Percentiles rank a stretch among this genome's conserved stretches.
phyloP scores from a whole-genome alignment of 768 basidiomycete species.

The Lyophyllum decastes region DNA sequence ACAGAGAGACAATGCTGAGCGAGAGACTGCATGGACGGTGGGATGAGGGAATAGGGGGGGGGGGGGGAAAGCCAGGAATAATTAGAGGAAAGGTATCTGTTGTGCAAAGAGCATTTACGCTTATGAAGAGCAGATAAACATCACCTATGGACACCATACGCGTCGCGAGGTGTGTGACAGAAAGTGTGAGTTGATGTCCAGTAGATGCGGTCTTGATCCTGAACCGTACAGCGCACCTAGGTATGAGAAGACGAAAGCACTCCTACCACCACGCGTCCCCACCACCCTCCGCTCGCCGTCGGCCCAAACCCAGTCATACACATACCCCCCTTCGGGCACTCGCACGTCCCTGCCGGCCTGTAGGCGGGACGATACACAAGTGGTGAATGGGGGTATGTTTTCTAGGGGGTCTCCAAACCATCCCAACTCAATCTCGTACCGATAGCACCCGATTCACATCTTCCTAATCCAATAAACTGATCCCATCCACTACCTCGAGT shows the following conservation, averaged over 20 bases:
- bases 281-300: background rate
- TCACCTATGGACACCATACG: background rate
- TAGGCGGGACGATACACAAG: background rate
- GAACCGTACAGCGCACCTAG: background rate
- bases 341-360: background rate
- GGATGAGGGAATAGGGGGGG: background rate
- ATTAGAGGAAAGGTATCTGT: slow-evolving; percentile 1
- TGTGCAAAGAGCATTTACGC: slow-evolving; percentile 3
- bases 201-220: slow-evolving; percentile 4
- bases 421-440: background rate
- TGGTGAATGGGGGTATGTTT: background rate
- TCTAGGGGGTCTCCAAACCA: background rate
- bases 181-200: background rate
- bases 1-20: background rate
- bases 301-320: background rate
- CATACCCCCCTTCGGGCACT: background rate
- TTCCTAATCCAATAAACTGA: background rate
- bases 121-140: background rate
- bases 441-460: background rate
- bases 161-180: background rate
- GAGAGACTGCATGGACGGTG: background rate
- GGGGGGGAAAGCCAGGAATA: background rate
- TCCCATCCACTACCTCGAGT: background rate
- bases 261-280: background rate
- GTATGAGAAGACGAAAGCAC: slow-evolving; percentile 6